These are phyloP conservation scores for Penicillium sp. DNA, from an alignment of 2,329 filamentous ascomycete species.

Conservation along the genomic window DNA sequence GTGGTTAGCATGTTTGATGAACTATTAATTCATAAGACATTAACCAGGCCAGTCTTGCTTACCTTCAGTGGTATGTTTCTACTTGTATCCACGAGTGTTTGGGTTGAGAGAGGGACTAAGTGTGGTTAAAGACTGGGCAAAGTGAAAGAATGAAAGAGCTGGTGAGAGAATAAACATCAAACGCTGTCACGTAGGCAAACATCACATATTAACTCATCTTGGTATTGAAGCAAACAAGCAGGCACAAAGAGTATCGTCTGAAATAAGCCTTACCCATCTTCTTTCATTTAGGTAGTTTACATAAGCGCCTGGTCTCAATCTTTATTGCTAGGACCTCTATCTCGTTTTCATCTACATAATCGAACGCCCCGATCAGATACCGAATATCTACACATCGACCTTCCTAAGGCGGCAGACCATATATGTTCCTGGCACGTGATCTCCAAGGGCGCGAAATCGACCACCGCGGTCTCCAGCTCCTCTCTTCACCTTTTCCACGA, in stretches of 20 bases:
- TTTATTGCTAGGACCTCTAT: background rate
- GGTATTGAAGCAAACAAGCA: background rate
- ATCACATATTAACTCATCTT: background rate
- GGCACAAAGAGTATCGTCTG: background rate
- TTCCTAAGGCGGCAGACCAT: background rate
- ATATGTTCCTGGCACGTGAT: conserved; percentile 21
- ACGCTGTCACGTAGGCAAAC: background rate
- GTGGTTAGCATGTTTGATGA: background rate
- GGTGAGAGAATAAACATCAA: background rate
- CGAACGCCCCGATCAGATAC: background rate
- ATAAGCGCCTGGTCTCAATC: background rate
- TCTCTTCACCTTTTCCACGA: conserved; percentile 20
- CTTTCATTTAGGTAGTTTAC: background rate
- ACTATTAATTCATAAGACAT: background rate
- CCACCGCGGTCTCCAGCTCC: conserved; percentile 17
- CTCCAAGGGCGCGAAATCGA: conserved; percentile 10
- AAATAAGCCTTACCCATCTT: background rate
- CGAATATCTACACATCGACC: background rate
- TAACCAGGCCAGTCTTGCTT: background rate
- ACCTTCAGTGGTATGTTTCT: background rate
- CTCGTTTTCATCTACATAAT: background rate
- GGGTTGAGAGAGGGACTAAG: background rate
- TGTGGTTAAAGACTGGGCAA: background rate
- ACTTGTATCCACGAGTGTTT: background rate
- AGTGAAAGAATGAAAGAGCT: background rate